Percentiles rank a stretch among this genome's conserved stretches.
Conservation (phyloP, 495 filamentous ascomycete species). For the Letharia columbiana region DNA sequence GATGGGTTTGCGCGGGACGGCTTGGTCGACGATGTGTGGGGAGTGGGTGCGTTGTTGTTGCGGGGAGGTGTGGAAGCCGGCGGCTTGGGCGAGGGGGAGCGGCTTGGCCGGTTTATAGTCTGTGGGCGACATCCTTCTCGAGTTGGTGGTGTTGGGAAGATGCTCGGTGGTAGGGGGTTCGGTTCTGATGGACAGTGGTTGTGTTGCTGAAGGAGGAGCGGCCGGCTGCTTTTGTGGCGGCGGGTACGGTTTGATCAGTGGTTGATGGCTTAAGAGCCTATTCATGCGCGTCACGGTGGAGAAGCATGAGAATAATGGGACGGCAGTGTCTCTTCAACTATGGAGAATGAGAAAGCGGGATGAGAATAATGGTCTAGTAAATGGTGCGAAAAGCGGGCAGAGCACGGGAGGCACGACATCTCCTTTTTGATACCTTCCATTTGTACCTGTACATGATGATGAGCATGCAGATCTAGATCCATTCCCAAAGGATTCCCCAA, state of each 20-base stretch:
- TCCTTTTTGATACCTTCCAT: neutral
- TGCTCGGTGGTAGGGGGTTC: neutral
- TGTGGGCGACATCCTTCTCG: neutral
- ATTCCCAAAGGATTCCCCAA: neutral
- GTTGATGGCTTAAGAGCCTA: conserved; percentile 5
- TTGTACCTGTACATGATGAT: neutral
- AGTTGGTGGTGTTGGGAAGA: neutral
- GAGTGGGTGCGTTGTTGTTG: conserved; percentile 4
- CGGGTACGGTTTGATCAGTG: neutral
- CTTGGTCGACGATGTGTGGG: conserved; percentile 17
- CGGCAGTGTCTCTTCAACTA: neutral
- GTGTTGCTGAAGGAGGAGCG: neutral
- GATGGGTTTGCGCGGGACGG: conserved; percentile 17
- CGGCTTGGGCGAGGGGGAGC: neutral
- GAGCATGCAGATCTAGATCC: neutral
- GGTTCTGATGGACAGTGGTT: neutral
- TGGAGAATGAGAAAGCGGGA: neutral
- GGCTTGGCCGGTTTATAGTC: neutral
- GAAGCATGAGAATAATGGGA: neutral
- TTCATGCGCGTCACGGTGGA: conserved; percentile 7
- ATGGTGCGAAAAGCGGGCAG: neutral
- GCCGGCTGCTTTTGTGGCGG: neutral
- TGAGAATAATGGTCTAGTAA: neutral
- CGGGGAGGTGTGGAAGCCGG: neutral
- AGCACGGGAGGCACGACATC: conserved; percentile 1